Evolutionary conservation across 306 rosid species (phyloP), one percentile per base, ranked within the genome.

Genomic region (Gastrolobium villosum): DNA sequence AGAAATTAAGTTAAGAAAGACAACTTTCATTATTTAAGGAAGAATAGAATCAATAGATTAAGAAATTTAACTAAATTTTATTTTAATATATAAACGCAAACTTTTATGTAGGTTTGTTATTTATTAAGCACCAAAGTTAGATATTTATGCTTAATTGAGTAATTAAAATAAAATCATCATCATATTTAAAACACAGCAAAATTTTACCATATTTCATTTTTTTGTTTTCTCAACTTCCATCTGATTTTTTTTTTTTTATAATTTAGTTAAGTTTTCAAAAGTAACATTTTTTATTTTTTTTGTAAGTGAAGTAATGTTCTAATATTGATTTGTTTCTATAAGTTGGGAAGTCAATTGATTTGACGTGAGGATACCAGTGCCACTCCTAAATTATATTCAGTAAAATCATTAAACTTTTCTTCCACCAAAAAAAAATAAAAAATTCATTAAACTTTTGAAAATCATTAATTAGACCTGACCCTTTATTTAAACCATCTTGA

Each of bases 361-460:
- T n/a, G 61, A 49, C 32, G n/a, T 7, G 15, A 70, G 5, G 9
- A 20, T 20, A 20, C 26, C 26, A 20, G 28, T 30, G 15, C 13
- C 8, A 2, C 11, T 34, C 15, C 3, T 36, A 14, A 34, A 14
- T 70, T 14, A 37, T 70, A 36, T 15, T 9, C 15, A 15, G 63
- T 65, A 45, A 36, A 62, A 62, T 62, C 13, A 20, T 65, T 0
- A 11, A 39, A 32, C 7, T 72, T 49, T 54, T 52, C n/a, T n/a
- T n/a, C n/a, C n/a, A n/a, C n/a, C n/a, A n/a, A n/a, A n/a, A n/a
- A n/a, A n/a, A n/a, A n/a, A n/a, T n/a, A n/a, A n/a, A n/a, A n/a
- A n/a, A n/a, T n/a, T 62, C 13, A 20, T 65, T 0, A 11, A 39
- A 32, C 7, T 72, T 49, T 54, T 52, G 75, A 71, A 70, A 71